Conservation (phyloP, 176 grass and related monocot species). For the Alopecurus myosuroides region DNA sequence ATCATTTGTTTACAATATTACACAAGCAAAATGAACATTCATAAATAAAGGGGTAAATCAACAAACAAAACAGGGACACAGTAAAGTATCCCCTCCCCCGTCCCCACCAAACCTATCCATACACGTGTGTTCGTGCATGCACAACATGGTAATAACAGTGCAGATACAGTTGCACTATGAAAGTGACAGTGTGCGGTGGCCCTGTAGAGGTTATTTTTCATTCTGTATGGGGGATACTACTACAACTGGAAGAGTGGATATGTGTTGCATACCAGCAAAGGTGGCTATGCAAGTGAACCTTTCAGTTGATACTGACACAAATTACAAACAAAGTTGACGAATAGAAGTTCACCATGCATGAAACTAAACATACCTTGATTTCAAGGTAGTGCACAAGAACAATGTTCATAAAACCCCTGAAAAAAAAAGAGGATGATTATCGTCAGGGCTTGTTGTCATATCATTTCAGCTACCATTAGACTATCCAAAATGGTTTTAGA, state of each 20-base stretch:
- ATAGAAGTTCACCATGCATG: neutral
- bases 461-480: neutral
- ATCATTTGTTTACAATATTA: constrained; percentile 15
- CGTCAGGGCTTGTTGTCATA: neutral
- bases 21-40: neutral
- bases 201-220: neutral
- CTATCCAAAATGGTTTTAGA: neutral
- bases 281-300: neutral
- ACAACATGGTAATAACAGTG: neutral
- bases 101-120: neutral
- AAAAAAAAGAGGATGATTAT: constrained; percentile 19
- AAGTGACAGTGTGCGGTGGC: neutral
- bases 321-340: neutral
- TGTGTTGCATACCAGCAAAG: neutral
- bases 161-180: neutral
- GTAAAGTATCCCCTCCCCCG: neutral
- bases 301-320: neutral
- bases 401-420: constrained; percentile 90
- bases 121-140: neutral
- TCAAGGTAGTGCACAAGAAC: constrained; percentile 98
- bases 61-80: neutral
- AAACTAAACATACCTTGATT: constrained; percentile 66
- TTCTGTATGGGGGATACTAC: neutral
- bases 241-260: neutral
- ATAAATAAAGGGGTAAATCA: neutral